These are phyloP conservation scores for Sphagnum magellanicum DNA, from an alignment of 228 moss, liverwort and hornwort species.

Conservation along the genomic window DNA sequence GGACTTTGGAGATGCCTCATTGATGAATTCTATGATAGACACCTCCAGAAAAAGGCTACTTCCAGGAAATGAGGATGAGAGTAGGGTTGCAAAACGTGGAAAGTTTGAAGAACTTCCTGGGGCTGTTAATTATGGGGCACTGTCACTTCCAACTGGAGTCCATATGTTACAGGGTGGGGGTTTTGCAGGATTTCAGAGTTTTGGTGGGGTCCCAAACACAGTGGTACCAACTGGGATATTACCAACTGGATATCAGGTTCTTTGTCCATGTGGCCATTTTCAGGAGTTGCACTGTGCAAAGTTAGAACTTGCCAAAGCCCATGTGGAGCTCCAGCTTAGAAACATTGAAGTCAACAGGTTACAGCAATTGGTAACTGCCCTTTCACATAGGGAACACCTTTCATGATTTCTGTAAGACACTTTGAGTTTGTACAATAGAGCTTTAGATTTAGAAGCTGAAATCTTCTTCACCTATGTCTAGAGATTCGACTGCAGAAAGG, in stretches of 20 bases:
- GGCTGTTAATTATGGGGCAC: neutral
- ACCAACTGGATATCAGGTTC: too few relatives aligned
- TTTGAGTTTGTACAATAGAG: too few relatives aligned
- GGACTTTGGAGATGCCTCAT: slow-evolving; percentile 1
- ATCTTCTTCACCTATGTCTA: too few relatives aligned
- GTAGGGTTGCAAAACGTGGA: slow-evolving; percentile 8
- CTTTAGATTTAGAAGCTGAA: too few relatives aligned
- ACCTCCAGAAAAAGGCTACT: slow-evolving; percentile 11
- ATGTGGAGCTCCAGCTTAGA: slow-evolving; percentile 16
- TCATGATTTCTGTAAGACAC: slow-evolving; percentile 1
- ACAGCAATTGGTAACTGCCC: slow-evolving; percentile 28
- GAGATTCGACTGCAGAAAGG: too few relatives aligned
- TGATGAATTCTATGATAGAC: neutral
- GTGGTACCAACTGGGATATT: neutral
- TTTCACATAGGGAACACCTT: slow-evolving; percentile 26
- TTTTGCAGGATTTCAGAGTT: neutral
- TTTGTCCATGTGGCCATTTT: slow-evolving; percentile 19
- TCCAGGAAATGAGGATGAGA: neutral
- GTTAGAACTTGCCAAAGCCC: slow-evolving; percentile 30
- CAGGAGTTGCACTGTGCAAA: slow-evolving; percentile 17
- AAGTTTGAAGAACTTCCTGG: slow-evolving; percentile 4
- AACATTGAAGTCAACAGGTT: slow-evolving; percentile 21
- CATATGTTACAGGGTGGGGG: slow-evolving; percentile 8
- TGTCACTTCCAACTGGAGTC: neutral
- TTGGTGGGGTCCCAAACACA: too few relatives aligned